These are phyloP conservation scores for Cystoisospora suis DNA, from an alignment of 169 alveolate genomes.

Conservation along the genomic window DNA sequence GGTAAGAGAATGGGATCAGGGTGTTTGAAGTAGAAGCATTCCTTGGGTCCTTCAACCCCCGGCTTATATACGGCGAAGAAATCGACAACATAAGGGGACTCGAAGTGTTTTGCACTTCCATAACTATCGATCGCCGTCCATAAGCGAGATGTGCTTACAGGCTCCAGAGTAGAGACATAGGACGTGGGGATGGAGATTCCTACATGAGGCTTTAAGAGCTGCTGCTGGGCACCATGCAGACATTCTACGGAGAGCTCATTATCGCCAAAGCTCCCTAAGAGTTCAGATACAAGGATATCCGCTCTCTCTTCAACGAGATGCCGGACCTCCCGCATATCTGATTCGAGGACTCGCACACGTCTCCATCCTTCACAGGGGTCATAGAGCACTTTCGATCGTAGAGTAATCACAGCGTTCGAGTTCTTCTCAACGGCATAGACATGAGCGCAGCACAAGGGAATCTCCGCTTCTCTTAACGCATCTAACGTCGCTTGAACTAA, in stretches of 20 bases:
- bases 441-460: background rate
- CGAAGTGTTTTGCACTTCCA: constrained; percentile 28
- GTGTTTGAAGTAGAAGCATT: constrained; percentile 51
- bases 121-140: constrained; percentile 68
- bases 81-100: constrained; percentile 29
- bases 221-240: constrained; percentile 75
- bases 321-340: constrained; percentile 74
- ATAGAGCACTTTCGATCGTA: constrained; percentile 35
- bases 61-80: constrained; percentile 4
- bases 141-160: constrained; percentile 73
- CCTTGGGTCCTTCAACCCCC: constrained; percentile 1
- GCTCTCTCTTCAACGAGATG: constrained; percentile 58
- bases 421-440: constrained; percentile 82
- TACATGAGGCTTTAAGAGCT: constrained; percentile 55
- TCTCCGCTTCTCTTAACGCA: constrained; percentile 64
- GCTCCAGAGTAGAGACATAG: constrained; percentile 76
- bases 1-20: constrained; percentile 25
- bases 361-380: constrained; percentile 52
- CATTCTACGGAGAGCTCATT: constrained; percentile 89
- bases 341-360: constrained; percentile 67
- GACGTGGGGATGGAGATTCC: constrained; percentile 79
- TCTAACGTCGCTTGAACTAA: constrained; percentile 76
- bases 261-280: constrained; percentile 86
- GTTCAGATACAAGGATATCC: constrained; percentile 83
- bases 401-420: constrained; percentile 78